Evolutionary conservation across 202 grass and related monocot genomes (phyloP), one percentile per base, ranked within the genome.

Genomic region (Alloteropsis angusta): DNA sequence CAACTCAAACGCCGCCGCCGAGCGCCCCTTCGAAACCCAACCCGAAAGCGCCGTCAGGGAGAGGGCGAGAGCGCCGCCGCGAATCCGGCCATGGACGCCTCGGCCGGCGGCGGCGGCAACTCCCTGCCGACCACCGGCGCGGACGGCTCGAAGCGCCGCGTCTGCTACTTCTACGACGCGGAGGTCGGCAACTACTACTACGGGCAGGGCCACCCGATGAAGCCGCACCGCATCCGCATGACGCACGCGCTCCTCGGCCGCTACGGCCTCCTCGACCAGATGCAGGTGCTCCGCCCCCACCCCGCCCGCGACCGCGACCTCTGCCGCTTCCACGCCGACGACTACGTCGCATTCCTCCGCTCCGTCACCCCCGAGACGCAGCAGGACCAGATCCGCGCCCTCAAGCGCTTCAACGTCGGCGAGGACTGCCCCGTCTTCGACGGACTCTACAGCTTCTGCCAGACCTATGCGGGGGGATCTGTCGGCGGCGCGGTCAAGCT

Each of bases 141-240:
- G 37, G 96, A 95, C 58, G 92, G 83, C n/a, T 65, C 71, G 21
- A 95, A 89, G 92, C 92, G 96, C 17, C 88, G 88, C 48, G 96
- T 99, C 8, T 95, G 91, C 78, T 99, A 99, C 86, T 99, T 95
- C 92, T 99, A 99, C 84, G 96, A 99, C 62, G 21, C 89, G 34
- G 87, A 95, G 56, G 88, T 99, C 4, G 96, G 96, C 22, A 95
- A 93, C 90, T 98, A 95, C 81, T 98, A 94, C 87, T 98, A 95
- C 89, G 96, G 96, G 26, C 70, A 88, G 57, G 92, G 92, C 18
- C 96, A 98, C 71, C 81, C 87, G 47, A 98, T 98, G 95, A 98
- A 93, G 82, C 95, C 95, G 11, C 92, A 94, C 57, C 89, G 96
- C 74, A 92, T 98, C 52, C 85, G 92, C 64, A 95, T 99, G 92